phyloP scores from a whole-genome alignment of 1,284 basidiomycete genomes.

The Moesziomyces sp. region DNA sequence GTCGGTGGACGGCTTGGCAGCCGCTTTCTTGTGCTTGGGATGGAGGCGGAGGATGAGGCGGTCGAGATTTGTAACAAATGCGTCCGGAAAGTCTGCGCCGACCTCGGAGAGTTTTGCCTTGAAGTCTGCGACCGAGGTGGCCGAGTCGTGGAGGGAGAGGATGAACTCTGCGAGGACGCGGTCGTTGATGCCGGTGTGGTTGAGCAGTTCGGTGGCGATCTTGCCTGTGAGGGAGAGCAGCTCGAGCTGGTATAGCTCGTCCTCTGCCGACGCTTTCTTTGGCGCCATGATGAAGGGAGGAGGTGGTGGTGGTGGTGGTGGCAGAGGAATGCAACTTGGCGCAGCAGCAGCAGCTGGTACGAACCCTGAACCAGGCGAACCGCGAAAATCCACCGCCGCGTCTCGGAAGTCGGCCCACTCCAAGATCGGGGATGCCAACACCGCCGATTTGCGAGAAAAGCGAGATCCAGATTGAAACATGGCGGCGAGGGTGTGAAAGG shows the following conservation, averaged over 20 bases:
- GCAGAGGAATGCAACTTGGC: too few relatives aligned
- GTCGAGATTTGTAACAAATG: slow-evolving; percentile 90
- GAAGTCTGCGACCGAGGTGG: slow-evolving; percentile 81
- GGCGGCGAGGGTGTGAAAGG: too few relatives aligned
- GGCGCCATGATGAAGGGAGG: slow-evolving; percentile 8
- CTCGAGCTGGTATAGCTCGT: slow-evolving; percentile 66
- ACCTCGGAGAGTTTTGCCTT: slow-evolving; percentile 81
- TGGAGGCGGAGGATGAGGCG: slow-evolving; percentile 93
- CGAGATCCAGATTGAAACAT: too few relatives aligned
- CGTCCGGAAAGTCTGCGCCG: slow-evolving; percentile 87
- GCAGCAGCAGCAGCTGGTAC: not conserved
- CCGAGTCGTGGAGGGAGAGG: slow-evolving; percentile 87
- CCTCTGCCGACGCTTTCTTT: slow-evolving; percentile 11
- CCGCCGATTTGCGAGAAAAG: too few relatives aligned
- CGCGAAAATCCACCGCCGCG: too few relatives aligned
- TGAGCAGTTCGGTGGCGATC: slow-evolving; percentile 68
- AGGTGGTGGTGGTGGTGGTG: slow-evolving; percentile 5
- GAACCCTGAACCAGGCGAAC: slow-evolving; percentile 7
- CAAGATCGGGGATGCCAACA: too few relatives aligned
- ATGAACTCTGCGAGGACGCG: slow-evolving; percentile 95
- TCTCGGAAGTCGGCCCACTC: too few relatives aligned
- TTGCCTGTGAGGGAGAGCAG: slow-evolving; percentile 63
- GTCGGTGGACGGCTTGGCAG: slow-evolving; percentile 9
- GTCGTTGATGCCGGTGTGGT: slow-evolving; percentile 77
- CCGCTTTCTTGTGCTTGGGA: slow-evolving; percentile 78